These are phyloP conservation scores for Nakazawaea molendinolei DNA, from an alignment of 805 yeast species.

Conservation along the genomic window DNA sequence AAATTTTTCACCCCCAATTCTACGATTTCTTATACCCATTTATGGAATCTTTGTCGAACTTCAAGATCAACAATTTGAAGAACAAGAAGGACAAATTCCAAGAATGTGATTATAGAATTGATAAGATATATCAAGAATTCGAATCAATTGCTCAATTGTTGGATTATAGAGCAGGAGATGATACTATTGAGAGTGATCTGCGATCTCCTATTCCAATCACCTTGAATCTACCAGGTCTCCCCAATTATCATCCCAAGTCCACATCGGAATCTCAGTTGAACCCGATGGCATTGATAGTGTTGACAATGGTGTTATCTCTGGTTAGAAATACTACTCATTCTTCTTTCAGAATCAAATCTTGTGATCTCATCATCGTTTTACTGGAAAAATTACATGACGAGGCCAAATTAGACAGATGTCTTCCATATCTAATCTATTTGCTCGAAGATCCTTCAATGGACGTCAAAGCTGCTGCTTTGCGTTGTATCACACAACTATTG, in stretches of 20 bases:
- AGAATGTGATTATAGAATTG: constrained; percentile 51
- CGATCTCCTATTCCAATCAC: constrained; percentile 29
- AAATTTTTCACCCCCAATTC: constrained; percentile 61
- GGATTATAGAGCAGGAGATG: constrained; percentile 24
- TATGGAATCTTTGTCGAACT: constrained; percentile 35
- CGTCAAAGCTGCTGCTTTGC: constrained; percentile 63
- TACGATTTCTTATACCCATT: constrained; percentile 67
- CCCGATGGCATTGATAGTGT: constrained; percentile 43
- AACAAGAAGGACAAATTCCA: constrained; percentile 22
- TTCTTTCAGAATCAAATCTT: constrained; percentile 54
- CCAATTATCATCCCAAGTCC: constrained; percentile 35
- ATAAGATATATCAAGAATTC: constrained; percentile 52
- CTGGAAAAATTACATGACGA: constrained; percentile 77
- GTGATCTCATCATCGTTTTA: constrained; percentile 70
- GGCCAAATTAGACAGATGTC: constrained; percentile 73
- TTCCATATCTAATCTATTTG: constrained; percentile 74
- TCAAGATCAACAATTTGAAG: not conserved
- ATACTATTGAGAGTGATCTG: constrained; percentile 1
- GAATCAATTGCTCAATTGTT: constrained; percentile 38
- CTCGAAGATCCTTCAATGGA: constrained; percentile 60
- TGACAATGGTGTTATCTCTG: constrained; percentile 53
- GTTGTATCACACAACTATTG: constrained; percentile 61
- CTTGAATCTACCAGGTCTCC: constrained; percentile 47
- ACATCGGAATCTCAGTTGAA: constrained; percentile 22
- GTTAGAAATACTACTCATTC: constrained; percentile 57